phyloP scores from a whole-genome alignment of 352 stramenopile genomes.

The Phytophthora tentaculata region DNA sequence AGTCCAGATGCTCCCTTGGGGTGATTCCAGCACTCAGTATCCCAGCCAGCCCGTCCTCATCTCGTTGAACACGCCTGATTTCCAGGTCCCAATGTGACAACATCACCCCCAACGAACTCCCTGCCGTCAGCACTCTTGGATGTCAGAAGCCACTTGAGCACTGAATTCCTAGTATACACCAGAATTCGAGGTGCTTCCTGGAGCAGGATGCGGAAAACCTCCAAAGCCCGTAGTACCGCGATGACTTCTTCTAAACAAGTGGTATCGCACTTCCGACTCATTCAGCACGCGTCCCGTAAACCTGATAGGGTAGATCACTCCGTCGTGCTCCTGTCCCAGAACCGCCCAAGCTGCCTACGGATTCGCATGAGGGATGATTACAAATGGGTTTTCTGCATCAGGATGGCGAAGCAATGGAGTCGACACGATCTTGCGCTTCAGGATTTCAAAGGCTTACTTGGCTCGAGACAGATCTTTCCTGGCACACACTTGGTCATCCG shows the following conservation, averaged over 20 bases:
- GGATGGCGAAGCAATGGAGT: neutral
- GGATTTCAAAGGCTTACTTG: neutral
- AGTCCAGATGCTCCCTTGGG: conserved; percentile 13
- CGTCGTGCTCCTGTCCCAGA: too few species aligned
- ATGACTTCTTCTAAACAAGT: too few species aligned
- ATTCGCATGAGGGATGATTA: neutral
- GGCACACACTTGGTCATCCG: neutral
- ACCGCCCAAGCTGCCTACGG: too few species aligned
- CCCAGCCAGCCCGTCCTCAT: too few species aligned
- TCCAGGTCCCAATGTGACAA: conserved; percentile 12
- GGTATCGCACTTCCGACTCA: too few species aligned
- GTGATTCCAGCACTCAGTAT: too few species aligned
- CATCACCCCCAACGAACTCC: neutral
- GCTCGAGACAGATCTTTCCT: neutral
- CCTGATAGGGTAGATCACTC: too few species aligned
- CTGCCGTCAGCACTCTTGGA: conserved; percentile 1
- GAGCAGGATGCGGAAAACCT: neutral
- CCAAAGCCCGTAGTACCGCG: neutral
- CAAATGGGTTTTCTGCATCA: neutral
- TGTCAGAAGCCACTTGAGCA: conserved; percentile 11
- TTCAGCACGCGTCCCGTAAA: too few species aligned
- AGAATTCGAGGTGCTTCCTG: neutral
- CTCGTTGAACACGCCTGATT: neutral
- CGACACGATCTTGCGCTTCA: neutral
- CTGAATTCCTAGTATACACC: conserved; percentile 8